Percentiles rank a stretch among this genome's conserved stretches.
Evolutionary conservation across 2,329 filamentous ascomycete genomes (phyloP).

Genomic region (Aspergillus niger): DNA sequence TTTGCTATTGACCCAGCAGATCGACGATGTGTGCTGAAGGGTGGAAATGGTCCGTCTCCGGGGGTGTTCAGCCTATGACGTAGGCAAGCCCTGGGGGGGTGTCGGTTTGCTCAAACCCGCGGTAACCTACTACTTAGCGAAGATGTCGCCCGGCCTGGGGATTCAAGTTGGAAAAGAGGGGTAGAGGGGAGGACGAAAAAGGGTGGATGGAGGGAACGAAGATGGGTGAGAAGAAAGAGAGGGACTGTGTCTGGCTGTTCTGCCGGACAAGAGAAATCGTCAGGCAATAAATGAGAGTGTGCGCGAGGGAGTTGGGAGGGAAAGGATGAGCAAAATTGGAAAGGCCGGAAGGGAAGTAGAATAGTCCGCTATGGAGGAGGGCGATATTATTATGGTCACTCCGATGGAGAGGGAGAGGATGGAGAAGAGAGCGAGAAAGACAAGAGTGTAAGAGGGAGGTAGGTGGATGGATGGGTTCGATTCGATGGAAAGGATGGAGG

Average conservation of each 20-base stretch:
- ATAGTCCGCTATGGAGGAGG: slow-evolving; percentile 23
- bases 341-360: slow-evolving; percentile 27
- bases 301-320: slow-evolving; percentile 10
- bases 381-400: background rate
- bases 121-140: slow-evolving; percentile 16
- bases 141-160: slow-evolving; percentile 1
- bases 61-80: slow-evolving; percentile 35
- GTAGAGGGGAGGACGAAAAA: slow-evolving; percentile 7
- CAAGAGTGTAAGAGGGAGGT: too few species aligned
- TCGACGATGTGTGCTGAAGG: slow-evolving; percentile 25
- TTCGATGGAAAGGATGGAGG: too few species aligned
- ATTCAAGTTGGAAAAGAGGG: background rate
- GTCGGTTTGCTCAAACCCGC: slow-evolving; percentile 18
- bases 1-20: slow-evolving; percentile 22
- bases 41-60: slow-evolving; percentile 29
- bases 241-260: background rate
- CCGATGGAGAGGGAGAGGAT: background rate
- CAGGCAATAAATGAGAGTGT: slow-evolving; percentile 5
- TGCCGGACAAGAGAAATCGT: background rate
- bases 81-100: slow-evolving; percentile 27
- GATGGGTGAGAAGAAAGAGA: background rate
- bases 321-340: slow-evolving; percentile 19
- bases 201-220: slow-evolving; percentile 1
- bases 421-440: background rate
- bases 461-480: background rate